These are phyloP conservation scores for Chlamydomonas reinhardtii DNA, from an alignment of 163 green algal species.

Conservation along the genomic window DNA sequence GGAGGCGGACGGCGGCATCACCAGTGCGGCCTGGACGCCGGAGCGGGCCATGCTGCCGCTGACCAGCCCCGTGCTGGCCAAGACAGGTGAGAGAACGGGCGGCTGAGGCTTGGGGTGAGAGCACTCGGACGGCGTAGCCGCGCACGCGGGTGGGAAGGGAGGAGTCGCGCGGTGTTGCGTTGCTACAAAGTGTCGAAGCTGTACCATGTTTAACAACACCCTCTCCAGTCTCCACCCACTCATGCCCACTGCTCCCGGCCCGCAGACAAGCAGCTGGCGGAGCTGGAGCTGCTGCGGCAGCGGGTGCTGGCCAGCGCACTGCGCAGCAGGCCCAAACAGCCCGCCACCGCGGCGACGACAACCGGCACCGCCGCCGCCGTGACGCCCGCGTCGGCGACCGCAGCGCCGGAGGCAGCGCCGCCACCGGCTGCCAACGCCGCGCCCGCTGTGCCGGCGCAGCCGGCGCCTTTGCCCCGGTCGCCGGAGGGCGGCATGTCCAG, in stretches of 20 bases:
- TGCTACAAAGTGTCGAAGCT: too few relatives aligned
- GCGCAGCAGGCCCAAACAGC: not conserved
- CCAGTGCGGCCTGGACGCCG: slow-evolving; percentile 16
- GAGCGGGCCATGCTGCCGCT: slow-evolving; percentile 43
- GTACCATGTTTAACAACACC: too few relatives aligned
- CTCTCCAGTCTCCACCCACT: too few relatives aligned
- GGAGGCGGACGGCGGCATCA: slow-evolving; percentile 20
- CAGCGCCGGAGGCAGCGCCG: not conserved
- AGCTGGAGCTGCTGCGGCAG: slow-evolving; percentile 28
- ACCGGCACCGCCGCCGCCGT: not conserved
- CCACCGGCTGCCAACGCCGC: not conserved
- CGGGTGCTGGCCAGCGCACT: not conserved
- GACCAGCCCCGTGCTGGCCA: slow-evolving; percentile 15
- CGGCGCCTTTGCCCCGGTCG: too few relatives aligned
- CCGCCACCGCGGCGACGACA: not conserved
- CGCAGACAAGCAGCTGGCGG: slow-evolving; percentile 38
- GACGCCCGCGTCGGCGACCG: not conserved
- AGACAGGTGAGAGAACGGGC: slow-evolving; percentile 15
- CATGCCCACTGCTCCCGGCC: too few relatives aligned
- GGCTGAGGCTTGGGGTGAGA: not conserved
- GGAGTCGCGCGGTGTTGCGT: too few relatives aligned
- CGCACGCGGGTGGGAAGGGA: too few relatives aligned
- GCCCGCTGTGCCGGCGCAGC: too few relatives aligned
- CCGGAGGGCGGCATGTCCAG: too few relatives aligned
- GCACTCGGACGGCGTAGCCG: too few relatives aligned